Evolutionary conservation across 2,329 filamentous ascomycete species (phyloP).

Genomic region (Cordyceps tenuipes): DNA sequence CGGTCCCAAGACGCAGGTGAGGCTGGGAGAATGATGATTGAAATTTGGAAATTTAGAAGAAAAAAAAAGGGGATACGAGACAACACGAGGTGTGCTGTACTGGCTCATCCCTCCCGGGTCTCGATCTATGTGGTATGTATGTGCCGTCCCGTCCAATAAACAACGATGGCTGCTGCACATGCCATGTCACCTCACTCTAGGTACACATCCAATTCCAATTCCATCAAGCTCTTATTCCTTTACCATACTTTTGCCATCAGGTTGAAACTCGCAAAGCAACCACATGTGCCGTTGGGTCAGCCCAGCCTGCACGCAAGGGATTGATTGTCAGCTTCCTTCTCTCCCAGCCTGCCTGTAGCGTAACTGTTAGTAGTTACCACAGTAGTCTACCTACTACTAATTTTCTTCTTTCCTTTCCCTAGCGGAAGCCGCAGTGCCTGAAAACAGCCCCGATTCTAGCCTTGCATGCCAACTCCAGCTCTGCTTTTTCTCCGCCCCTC

Average conservation of each 20-base stretch:
- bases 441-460: constrained; percentile 1
- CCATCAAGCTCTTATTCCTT: neutral
- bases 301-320: neutral
- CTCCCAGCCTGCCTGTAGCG: neutral
- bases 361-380: no score
- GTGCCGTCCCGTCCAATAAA: constrained; percentile 3
- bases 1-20: no score
- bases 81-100: no score
- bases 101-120: neutral
- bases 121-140: no score
- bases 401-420: neutral
- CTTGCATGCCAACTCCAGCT: neutral
- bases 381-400: neutral
- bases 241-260: neutral
- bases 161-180: neutral
- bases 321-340: neutral
- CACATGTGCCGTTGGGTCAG: neutral
- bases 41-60: no score
- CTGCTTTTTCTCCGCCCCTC: neutral
- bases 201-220: no score
- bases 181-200: no score
- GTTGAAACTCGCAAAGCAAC: no score
- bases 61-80: no score
- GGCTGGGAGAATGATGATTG: no score
- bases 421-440: neutral